phyloP scores from a whole-genome alignment of 805 yeast genomes.

The Candida michaelii region DNA sequence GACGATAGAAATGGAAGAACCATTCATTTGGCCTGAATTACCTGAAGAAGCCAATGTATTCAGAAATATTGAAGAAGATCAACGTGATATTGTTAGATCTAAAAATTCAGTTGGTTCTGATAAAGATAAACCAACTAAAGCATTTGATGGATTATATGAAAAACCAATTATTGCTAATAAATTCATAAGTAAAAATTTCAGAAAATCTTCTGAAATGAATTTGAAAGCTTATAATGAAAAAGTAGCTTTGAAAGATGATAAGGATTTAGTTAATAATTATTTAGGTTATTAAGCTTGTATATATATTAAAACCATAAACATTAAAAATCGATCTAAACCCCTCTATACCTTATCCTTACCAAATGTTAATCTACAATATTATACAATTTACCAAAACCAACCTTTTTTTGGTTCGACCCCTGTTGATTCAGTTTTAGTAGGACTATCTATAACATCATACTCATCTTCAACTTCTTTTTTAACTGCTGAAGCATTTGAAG shows the following conservation, averaged over 20 bases:
- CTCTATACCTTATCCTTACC: background rate
- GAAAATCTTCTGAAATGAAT: conserved; percentile 24
- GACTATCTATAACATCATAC: conserved; percentile 46
- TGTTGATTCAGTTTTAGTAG: conserved; percentile 11
- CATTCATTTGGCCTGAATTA: conserved; percentile 89
- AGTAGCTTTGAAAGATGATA: conserved; percentile 26
- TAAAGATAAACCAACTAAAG: conserved; percentile 60
- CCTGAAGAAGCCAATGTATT: conserved; percentile 37
- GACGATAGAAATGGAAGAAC: conserved; percentile 95
- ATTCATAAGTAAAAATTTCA: conserved; percentile 30
- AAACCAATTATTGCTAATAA: conserved; percentile 42
- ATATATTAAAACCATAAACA: conserved; percentile 4
- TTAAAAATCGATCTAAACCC: conserved; percentile 1
- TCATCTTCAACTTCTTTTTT: conserved; percentile 24
- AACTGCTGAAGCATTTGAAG: background rate
- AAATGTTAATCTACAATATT: background rate
- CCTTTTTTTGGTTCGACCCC: conserved; percentile 15
- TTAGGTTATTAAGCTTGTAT: conserved; percentile 26
- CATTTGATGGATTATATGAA: conserved; percentile 69
- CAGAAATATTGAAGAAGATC: conserved; percentile 45
- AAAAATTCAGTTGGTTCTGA: conserved; percentile 64
- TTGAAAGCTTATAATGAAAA: conserved; percentile 20
- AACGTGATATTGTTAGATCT: conserved; percentile 50
- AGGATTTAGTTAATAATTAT: conserved; percentile 28
- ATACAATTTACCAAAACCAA: conserved; percentile 23